Evolutionary conservation across 805 yeast genomes (phyloP).

Genomic region (Starmerella tilneyi): DNA sequence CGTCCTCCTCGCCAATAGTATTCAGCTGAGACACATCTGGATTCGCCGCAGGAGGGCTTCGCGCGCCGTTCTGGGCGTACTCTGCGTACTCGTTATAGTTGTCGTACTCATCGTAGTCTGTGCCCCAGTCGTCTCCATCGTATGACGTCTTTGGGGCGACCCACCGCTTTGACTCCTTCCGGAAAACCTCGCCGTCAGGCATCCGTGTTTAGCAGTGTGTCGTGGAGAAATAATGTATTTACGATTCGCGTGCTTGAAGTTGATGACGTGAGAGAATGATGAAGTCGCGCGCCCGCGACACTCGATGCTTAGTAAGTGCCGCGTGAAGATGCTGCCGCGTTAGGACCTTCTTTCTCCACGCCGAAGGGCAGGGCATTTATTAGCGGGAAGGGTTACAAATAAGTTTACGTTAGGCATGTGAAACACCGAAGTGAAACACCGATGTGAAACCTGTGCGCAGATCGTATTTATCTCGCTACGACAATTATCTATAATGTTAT

Average conservation of each 20-base stretch:
- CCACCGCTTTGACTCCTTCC: conserved; percentile 32
- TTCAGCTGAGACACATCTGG: conserved; percentile 1
- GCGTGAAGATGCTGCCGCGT: too few relatives aligned
- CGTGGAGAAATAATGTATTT: not conserved
- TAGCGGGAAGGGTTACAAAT: too few relatives aligned
- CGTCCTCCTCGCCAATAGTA: conserved; percentile 10
- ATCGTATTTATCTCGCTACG: too few relatives aligned
- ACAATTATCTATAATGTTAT: too few relatives aligned
- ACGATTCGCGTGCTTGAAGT: not conserved
- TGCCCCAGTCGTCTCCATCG: conserved; percentile 34
- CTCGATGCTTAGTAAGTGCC: too few relatives aligned
- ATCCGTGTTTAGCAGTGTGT: conserved; percentile 4
- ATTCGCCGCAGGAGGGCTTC: not conserved
- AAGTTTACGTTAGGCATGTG: too few relatives aligned
- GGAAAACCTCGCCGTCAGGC: conserved; percentile 15
- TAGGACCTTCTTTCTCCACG: too few relatives aligned
- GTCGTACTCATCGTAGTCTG: conserved; percentile 26
- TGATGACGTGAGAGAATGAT: too few relatives aligned
- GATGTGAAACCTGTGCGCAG: too few relatives aligned
- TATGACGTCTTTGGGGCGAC: conserved; percentile 30
- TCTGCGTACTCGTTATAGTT: conserved; percentile 5
- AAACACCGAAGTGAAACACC: too few relatives aligned
- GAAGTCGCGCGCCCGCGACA: too few relatives aligned
- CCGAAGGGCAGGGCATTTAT: too few relatives aligned
- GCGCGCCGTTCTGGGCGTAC: not conserved